A percentile compares a stretch with the other conserved stretches of the same genome.
Conservation (phyloP, 2,329 filamentous ascomycete species). For the Onygenales sp. region DNA sequence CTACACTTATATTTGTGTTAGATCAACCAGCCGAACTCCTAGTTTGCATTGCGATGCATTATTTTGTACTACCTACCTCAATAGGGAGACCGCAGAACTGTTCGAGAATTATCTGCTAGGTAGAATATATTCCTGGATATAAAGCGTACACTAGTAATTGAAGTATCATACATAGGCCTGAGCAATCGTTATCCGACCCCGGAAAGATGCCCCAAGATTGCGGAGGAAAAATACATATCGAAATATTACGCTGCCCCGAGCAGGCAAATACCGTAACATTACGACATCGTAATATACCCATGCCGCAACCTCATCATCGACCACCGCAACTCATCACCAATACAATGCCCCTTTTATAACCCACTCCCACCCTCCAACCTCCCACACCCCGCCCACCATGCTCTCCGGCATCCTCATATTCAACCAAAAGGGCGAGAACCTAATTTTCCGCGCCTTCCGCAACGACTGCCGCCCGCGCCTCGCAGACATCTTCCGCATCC, state of each 20-base stretch:
- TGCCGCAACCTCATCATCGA: background rate
- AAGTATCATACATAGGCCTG: too few species aligned
- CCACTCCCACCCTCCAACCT: background rate
- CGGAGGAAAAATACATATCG: background rate
- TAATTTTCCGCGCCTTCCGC: constrained; percentile 97
- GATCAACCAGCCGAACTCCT: too few species aligned
- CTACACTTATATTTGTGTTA: too few species aligned
- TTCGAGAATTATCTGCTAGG: too few species aligned
- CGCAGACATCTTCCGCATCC: constrained; percentile 98
- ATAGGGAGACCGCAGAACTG: too few species aligned
- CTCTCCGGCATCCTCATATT: constrained; percentile 95
- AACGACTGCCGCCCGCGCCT: constrained; percentile 96
- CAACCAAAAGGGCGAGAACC: constrained; percentile 99
- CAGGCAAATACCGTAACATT: background rate
- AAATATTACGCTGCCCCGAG: background rate
- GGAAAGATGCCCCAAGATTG: too few species aligned
- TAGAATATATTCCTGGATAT: too few species aligned
- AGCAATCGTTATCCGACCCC: too few species aligned
- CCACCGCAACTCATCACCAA: background rate
- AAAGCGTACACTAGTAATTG: too few species aligned
- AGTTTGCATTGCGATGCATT: too few species aligned
- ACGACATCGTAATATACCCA: background rate
- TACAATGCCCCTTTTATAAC: background rate
- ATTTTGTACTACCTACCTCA: too few species aligned
- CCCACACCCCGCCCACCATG: constrained; percentile 39